These are phyloP conservation scores for Pseudogymnoascus sp. DNA, from an alignment of 2,329 filamentous ascomycete genomes.

Conservation along the genomic window DNA sequence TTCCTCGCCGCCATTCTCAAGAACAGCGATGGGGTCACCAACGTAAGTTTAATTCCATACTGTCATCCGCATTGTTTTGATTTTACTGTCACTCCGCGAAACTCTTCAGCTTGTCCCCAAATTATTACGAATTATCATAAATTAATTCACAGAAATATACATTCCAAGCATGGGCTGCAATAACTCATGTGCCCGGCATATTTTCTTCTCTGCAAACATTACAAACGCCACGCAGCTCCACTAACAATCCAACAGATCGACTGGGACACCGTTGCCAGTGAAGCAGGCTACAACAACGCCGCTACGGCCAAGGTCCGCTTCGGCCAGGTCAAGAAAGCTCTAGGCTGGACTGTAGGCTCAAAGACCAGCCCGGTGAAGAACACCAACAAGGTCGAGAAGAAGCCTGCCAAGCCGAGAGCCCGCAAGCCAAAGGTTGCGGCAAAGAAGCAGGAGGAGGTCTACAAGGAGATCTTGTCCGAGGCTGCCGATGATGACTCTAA, in stretches of 20 bases:
- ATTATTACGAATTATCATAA: background rate
- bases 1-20: background rate
- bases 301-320: constrained; percentile 41
- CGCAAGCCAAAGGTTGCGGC: background rate
- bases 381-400: background rate
- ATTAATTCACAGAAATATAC: background rate
- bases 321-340: constrained; percentile 42
- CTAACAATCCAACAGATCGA: constrained; percentile 29
- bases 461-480: background rate
- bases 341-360: constrained; percentile 22
- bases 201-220: background rate
- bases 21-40: constrained; percentile 3
- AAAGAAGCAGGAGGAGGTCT: background rate
- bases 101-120: background rate
- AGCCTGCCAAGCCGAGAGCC: background rate
- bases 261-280: constrained; percentile 38
- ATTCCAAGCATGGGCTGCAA: background rate
- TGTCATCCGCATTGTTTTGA: background rate
- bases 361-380: background rate
- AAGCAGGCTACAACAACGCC: constrained; percentile 38
- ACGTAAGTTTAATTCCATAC: background rate
- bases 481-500: background rate
- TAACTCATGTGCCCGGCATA: background rate
- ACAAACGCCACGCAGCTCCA: background rate
- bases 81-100: background rate